Evolutionary conservation across 257 asterid species (phyloP), one percentile per base, ranked within the genome.

Genomic region (Plantago major): DNA sequence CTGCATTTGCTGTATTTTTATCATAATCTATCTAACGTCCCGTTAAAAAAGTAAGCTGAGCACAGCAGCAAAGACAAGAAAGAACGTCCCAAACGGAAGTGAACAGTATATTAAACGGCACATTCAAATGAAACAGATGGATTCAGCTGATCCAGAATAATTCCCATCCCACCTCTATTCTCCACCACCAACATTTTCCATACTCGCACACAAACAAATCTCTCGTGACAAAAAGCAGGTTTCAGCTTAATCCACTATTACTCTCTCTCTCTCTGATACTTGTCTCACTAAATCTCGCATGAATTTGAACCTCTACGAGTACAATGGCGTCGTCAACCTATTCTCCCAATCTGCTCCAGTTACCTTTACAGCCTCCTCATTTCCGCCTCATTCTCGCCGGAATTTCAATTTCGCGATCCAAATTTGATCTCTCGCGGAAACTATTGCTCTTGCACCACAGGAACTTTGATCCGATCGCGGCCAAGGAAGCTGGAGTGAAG

Each of bases 301-400:
- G 79, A 33, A 60, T 40, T 64, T 60, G 3, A 47, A 58, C 17
- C 65, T 43, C 62, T 17, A 3, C 14, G 57, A 19, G 26, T 22
- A 22, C 63, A 68, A 87, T 87, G 93, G 80, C 85, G 61, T 65
- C 73, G 37, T 67, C 74, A 15, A 65, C 64, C 37, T 70, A 16
- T 50, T 68, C 84, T n/a, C 78, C 81, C 10, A 75, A 61, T 49
- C 38, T 74, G 69, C 65, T 87, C 74, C 87, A 84, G 38, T 58
- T 77, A 63, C 84, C 82, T 42, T 62, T 77, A 22, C 86, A 75
- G 6, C 70, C 80, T 18, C 76, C 86, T 26, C 90, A 80, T 1
- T 74, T 79, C 40, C 87, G 67, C 33, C 71, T 76, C 22, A 42
- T 87, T 43, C 54, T 83, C 46, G 72, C 84, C 45, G 89, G 93